These are phyloP conservation scores for Verticillium tricorpus DNA, from an alignment of 2,329 filamentous ascomycete genomes.

Conservation along the genomic window DNA sequence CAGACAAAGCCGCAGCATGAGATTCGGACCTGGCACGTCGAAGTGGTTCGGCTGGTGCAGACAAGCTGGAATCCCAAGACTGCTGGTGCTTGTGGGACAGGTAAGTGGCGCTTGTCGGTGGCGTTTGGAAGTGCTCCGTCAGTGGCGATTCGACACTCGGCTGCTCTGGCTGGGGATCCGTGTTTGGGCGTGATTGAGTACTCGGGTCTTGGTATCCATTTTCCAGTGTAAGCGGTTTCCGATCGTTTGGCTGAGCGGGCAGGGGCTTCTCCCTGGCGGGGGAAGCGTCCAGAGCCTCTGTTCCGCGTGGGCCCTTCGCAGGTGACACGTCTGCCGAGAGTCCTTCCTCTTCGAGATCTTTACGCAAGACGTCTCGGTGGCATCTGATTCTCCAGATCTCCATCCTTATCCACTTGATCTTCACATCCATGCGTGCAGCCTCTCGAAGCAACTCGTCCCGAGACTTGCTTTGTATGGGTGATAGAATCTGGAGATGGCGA, in stretches of 20 bases:
- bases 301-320: slow-evolving; percentile 28
- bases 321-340: slow-evolving; percentile 21
- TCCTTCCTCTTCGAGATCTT: slow-evolving; percentile 78
- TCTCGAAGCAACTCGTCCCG: slow-evolving; percentile 81
- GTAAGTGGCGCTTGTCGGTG: slow-evolving; percentile 37
- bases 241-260: neutral
- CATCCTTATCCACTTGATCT: slow-evolving; percentile 89
- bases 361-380: slow-evolving; percentile 79
- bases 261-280: slow-evolving; percentile 16
- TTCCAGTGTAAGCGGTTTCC: neutral
- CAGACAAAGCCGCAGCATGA: slow-evolving; percentile 32
- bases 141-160: slow-evolving; percentile 30
- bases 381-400: slow-evolving; percentile 91
- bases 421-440: slow-evolving; percentile 78
- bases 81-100: slow-evolving; percentile 29
- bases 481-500: slow-evolving; percentile 81
- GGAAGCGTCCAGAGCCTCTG: slow-evolving; percentile 15
- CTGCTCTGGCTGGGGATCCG: neutral
- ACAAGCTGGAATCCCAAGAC: slow-evolving; percentile 36
- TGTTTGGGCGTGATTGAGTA: neutral
- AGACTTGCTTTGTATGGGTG: slow-evolving; percentile 86
- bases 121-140: slow-evolving; percentile 45
- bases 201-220: neutral
- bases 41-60: slow-evolving; percentile 20
- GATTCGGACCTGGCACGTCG: slow-evolving; percentile 39